These are phyloP conservation scores for Botrytis porri DNA, from an alignment of 2,329 filamentous ascomycete species.

Conservation along the genomic window DNA sequence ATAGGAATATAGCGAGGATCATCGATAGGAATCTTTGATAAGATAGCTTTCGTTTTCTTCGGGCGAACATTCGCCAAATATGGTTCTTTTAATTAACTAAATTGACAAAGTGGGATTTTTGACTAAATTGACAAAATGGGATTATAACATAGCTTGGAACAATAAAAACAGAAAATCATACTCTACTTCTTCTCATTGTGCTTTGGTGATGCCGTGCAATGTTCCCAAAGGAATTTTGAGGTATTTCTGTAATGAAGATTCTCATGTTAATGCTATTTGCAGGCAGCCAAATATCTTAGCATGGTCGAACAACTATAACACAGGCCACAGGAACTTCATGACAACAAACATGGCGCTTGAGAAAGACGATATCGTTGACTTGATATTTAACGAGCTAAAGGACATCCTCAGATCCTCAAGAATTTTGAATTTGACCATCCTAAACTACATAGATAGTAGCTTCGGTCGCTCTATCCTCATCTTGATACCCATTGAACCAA, in stretches of 20 bases:
- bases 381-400: neutral
- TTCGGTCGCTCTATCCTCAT: neutral
- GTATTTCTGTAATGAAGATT: neutral
- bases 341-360: neutral
- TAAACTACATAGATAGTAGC: neutral
- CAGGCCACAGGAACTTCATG: neutral
- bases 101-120: neutral
- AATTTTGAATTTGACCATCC: no score
- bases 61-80: neutral
- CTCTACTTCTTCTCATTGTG: neutral
- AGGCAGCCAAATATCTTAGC: neutral
- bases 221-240: neutral
- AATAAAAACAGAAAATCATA: constrained; percentile 5
- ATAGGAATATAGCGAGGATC: neutral
- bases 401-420: neutral
- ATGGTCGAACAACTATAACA: neutral
- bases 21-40: neutral
- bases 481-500: neutral
- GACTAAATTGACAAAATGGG: neutral
- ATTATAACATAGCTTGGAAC: neutral
- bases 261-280: neutral
- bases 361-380: neutral
- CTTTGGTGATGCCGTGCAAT: neutral
- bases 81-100: neutral
- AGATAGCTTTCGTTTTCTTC: neutral